phyloP scores from a whole-genome alignment of 192 early-diverging fungal genomes.

The Coemansia erecta region DNA sequence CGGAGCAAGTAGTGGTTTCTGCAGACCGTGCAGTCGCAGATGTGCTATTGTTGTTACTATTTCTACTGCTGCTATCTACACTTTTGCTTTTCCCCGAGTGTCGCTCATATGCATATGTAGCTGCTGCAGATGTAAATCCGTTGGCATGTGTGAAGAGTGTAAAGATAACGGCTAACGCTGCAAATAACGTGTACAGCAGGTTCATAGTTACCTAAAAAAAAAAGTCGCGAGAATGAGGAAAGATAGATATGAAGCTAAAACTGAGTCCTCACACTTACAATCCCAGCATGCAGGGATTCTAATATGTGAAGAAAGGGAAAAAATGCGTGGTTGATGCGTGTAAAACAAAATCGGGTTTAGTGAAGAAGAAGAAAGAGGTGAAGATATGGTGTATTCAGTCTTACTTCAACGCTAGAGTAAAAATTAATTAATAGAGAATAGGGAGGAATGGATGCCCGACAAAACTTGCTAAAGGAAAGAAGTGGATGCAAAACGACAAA shows the following conservation, averaged over 20 bases:
- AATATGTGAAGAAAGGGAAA: neutral
- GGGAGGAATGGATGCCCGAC: too few species aligned
- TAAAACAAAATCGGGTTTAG: neutral
- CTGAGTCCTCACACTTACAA: neutral
- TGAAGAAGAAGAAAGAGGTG: neutral
- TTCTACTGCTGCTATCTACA: neutral
- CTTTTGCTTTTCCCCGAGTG: neutral
- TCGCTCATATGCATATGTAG: conserved; percentile 1
- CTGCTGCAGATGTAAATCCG: neutral
- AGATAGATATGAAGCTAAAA: neutral
- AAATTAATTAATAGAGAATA: neutral
- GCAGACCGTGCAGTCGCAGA: neutral
- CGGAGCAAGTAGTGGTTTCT: neutral
- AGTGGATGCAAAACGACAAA: neutral
- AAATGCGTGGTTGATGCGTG: neutral
- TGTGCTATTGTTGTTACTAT: neutral
- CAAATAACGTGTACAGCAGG: neutral
- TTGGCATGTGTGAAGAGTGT: neutral
- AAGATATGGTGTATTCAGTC: neutral
- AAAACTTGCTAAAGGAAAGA: neutral
- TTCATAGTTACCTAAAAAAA: neutral
- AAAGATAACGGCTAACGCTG: neutral
- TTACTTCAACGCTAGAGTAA: neutral
- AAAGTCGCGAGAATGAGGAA: neutral
- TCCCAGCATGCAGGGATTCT: too few species aligned